Evolutionary conservation across 2,329 filamentous ascomycete species (phyloP).

Genomic region (Colletotrichum agaves): DNA sequence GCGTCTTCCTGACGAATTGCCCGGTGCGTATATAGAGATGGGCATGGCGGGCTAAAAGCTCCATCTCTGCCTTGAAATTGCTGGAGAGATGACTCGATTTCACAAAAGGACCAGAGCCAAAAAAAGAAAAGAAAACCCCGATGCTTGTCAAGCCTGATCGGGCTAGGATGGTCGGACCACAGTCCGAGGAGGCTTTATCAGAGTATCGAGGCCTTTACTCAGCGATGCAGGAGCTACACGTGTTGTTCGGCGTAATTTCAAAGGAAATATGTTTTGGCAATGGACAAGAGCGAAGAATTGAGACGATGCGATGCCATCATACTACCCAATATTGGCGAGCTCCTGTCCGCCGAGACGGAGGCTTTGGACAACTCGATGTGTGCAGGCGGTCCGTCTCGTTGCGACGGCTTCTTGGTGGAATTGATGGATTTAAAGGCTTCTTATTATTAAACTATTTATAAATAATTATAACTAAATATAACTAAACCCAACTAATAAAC

Average conservation of each 20-base stretch:
- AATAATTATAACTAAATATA: background rate
- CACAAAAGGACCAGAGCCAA: too few species aligned
- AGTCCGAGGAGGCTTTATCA: slow-evolving; percentile 21
- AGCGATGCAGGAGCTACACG: slow-evolving; percentile 37
- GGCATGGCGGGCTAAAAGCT: slow-evolving; percentile 36
- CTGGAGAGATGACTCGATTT: slow-evolving; percentile 31
- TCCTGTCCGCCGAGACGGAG: slow-evolving; percentile 7
- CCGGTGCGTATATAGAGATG: slow-evolving; percentile 39
- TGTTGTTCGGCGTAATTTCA: slow-evolving; percentile 37
- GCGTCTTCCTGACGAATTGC: too few species aligned
- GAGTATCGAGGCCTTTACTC: slow-evolving; percentile 39
- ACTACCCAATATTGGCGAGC: slow-evolving; percentile 34
- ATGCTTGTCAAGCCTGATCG: slow-evolving; percentile 26
- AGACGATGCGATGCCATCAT: slow-evolving; percentile 32
- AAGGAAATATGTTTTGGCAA: slow-evolving; percentile 30
- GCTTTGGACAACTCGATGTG: slow-evolving; percentile 34
- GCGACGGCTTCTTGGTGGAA: slow-evolving; percentile 28
- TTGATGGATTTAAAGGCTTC: background rate
- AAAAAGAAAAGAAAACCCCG: too few species aligned
- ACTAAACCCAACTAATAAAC: background rate
- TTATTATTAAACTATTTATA: background rate
- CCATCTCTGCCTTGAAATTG: slow-evolving; percentile 25
- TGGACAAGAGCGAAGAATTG: slow-evolving; percentile 27
- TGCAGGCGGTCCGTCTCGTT: slow-evolving; percentile 31
- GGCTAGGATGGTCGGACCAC: slow-evolving; percentile 19